phyloP scores from a whole-genome alignment of 208 protist genomes.

The Vickermania spadyakhi region DNA sequence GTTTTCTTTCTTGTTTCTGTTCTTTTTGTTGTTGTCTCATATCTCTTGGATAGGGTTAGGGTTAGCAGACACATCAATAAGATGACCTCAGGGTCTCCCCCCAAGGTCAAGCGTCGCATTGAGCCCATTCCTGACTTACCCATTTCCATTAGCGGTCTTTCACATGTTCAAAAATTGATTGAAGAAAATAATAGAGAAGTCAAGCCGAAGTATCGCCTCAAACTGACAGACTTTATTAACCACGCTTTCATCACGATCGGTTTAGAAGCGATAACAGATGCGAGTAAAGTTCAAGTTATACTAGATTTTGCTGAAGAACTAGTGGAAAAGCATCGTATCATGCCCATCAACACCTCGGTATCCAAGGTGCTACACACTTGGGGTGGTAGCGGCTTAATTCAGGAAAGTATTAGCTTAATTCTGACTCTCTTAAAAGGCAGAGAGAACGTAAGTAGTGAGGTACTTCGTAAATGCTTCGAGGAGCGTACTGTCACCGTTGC shows the following conservation, averaged over 20 bases:
- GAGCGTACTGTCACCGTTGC: conserved; percentile 65
- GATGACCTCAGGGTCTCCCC: background rate
- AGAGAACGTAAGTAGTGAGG: conserved; percentile 9
- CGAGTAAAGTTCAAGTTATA: conserved; percentile 3
- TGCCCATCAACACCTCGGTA: conserved; percentile 44
- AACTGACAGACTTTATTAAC: conserved; percentile 54
- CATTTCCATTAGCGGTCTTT: conserved; percentile 21
- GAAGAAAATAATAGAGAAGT: conserved; percentile 45
- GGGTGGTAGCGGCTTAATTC: conserved; percentile 16
- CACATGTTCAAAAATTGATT: conserved; percentile 36
- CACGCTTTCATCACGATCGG: conserved; percentile 40
- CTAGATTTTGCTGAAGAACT: conserved; percentile 39
- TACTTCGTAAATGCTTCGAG: conserved; percentile 23
- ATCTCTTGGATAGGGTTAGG: background rate
- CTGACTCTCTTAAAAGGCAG: conserved; percentile 14
- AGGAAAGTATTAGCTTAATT: conserved; percentile 23
- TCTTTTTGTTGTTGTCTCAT: background rate
- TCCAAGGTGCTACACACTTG: conserved; percentile 58
- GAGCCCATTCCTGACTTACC: conserved; percentile 38
- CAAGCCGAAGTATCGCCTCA: conserved; percentile 31
- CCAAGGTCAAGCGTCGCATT: background rate
- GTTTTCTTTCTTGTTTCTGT: too few relatives aligned
- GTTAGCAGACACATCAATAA: background rate
- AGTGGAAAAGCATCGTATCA: conserved; percentile 21
- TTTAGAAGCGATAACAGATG: conserved; percentile 13